Base-by-base conservation (phyloP, 805 yeast genomes). In the Saccharomycopsis fibuligera region DNA sequence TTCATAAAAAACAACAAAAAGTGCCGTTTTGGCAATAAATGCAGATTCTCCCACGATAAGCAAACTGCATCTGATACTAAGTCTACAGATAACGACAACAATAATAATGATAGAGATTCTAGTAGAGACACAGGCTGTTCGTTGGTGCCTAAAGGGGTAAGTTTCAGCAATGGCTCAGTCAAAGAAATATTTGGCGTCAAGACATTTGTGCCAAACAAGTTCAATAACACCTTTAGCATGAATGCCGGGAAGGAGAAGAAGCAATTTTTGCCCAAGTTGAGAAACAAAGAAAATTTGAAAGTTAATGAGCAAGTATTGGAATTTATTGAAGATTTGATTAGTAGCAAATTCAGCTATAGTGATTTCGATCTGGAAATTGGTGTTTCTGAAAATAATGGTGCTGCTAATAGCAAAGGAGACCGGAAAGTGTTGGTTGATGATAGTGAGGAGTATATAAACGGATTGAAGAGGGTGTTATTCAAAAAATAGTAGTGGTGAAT, bases 281-380 rank as follows among this genome's bases (percentile, higher is more conserved):
- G 3, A 10, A 44, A 31, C 30, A 25, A 37, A 23, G 48, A 45
- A 6, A 23, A 35, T 31, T n/a, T 21, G 19, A 33, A 19, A 6
- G 17, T 36, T 2, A 30, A 49, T 21, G 17, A 35, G 10, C 35
- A 36, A 14, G 22, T 49, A 14, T 38, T 49, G 21, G 44, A 41
- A 37, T 49, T 49, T 35, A 41, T 45, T 17, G 41, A 49, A 19
- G 53, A 49, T 16, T 8, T 49, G 6, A 27, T 31, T 6, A 12
- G 37, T 9, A 12, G 17, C 19, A 17, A 17, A n/a, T 5, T 33
- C 19, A 33, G n/a, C n/a, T n/a, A n/a, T n/a, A n/a, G n/a, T n/a
- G n/a, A n/a, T n/a, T n/a, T n/a, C n/a, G n/a, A n/a, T n/a, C n/a
- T n/a, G n/a, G n/a, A n/a, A n/a, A n/a, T n/a, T n/a, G n/a, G n/a